Base-by-base conservation (phyloP, 1,284 basidiomycete genomes). In the Omphalotus olearius region DNA sequence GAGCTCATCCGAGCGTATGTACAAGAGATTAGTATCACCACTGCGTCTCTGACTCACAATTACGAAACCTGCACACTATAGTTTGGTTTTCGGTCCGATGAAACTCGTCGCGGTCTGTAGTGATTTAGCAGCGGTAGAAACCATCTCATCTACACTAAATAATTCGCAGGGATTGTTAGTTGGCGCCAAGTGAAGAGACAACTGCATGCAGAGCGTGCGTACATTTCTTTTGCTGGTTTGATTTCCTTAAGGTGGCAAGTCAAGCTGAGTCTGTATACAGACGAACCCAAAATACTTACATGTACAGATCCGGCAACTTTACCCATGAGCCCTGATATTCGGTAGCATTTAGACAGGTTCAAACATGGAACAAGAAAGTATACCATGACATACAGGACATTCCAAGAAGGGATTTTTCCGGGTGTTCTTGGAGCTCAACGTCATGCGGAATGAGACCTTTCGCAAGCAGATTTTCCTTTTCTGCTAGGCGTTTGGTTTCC, bases 201-300 rank as follows among this genome's bases (percentile, higher is more conserved):
- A 44, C n/a, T n/a, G 28, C 11, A 7, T 41, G 41, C 36, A 45
- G 13, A 39, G 25, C 28, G 36, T n/a, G 66, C 82, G 64, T 59
- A 87, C 85, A 94, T 94, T 53, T 80, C 78, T 64, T 85, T 87
- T 1, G 91, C 92, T 1, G 90, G 84, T 64, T 86, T 85, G 60
- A 93, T 79, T 44, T 91, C 86, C 70, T 82, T 44, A 54, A 17
- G 35, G 4, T 45, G 48, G n/a, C 43, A 16, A n/a, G 28, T 55
- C 17, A 52, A 52, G 35, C 43, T 49, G 47, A 30, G 14, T 26
- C 28, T 11, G 35, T 13, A 14, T 11, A 41, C 35, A 4, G 14
- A 45, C 25, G 33, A 52, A n/a, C 43, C 36, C 7, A 25, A 44
- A 11, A 69, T 23, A 23, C 75, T 51, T 50, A 81, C 81, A 49